Conservation (phyloP, 1,139 yeast genomes). For the Saccharomycopsis hybrid region DNA sequence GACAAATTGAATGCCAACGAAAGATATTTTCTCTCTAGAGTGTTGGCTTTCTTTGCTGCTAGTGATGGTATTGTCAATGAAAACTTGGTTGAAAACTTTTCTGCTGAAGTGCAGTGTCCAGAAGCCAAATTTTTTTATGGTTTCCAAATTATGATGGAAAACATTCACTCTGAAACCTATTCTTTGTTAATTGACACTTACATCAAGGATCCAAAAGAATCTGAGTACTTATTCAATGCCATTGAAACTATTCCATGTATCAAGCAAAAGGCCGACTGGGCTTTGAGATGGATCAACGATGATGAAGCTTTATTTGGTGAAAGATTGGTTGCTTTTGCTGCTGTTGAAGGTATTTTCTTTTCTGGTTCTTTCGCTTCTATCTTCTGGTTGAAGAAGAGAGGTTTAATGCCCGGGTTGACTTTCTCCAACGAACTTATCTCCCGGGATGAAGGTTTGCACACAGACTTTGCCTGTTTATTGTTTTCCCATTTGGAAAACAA, state of each 20-base stretch:
- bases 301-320: constrained; percentile 85
- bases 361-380: constrained; percentile 97
- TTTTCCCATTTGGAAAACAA: constrained; percentile 89
- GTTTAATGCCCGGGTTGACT: constrained; percentile 97
- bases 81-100: constrained; percentile 92
- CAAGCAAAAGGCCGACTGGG: constrained; percentile 97
- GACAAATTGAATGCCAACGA: constrained; percentile 79
- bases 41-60: constrained; percentile 96
- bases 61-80: constrained; percentile 97
- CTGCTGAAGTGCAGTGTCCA: constrained; percentile 94
- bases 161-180: constrained; percentile 96
- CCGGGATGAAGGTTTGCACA: constrained; percentile 98
- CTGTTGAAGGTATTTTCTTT: constrained; percentile 98
- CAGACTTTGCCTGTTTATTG: constrained; percentile 94
- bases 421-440: constrained; percentile 95
- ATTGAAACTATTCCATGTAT: constrained; percentile 92
- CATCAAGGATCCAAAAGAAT: constrained; percentile 91
- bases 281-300: constrained; percentile 91
- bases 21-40: constrained; percentile 83
- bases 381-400: constrained; percentile 97
- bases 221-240: constrained; percentile 84
- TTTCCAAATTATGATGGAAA: constrained; percentile 99
- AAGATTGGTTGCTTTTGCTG: constrained; percentile 96
- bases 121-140: constrained; percentile 99
- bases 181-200: constrained; percentile 90